These are phyloP conservation scores for Testicularia cyperi DNA, from an alignment of 1,284 basidiomycete genomes.

Conservation along the genomic window DNA sequence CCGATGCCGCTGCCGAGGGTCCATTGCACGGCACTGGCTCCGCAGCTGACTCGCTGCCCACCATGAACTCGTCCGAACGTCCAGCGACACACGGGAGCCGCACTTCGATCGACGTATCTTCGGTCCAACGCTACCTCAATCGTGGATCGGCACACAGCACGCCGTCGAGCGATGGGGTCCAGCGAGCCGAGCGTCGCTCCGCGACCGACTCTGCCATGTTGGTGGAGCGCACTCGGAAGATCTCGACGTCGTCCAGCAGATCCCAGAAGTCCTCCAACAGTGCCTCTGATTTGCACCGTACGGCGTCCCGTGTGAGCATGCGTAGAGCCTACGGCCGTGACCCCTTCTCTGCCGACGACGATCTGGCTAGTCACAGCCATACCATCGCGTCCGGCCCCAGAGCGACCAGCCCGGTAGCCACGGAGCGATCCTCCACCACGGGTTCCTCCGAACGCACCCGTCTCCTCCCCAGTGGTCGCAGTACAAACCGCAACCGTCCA, in stretches of 20 bases:
- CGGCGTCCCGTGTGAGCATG: constrained; percentile 43
- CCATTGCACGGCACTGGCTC: too few species aligned
- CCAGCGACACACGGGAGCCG: constrained; percentile 24
- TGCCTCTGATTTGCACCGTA: constrained; percentile 43
- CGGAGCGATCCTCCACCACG: constrained; percentile 12
- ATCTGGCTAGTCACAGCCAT: too few species aligned
- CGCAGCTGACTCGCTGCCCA: too few species aligned
- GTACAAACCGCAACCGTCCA: too few species aligned
- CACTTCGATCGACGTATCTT: constrained; percentile 36
- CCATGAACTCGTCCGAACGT: constrained; percentile 2
- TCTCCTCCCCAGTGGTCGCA: too few species aligned
- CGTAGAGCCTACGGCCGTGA: constrained; percentile 33
- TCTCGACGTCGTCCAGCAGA: constrained; percentile 35
- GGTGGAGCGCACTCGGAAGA: constrained; percentile 30
- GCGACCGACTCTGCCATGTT: constrained; percentile 33
- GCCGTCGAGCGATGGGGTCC: constrained; percentile 15
- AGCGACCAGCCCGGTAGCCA: constrained; percentile 11
- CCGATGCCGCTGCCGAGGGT: constrained; percentile 31
- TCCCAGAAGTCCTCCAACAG: constrained; percentile 45
- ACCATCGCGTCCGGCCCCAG: background rate
- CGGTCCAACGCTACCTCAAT: constrained; percentile 29
- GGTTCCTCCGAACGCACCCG: constrained; percentile 21
- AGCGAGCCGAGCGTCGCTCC: constrained; percentile 10
- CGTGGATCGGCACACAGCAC: constrained; percentile 20
- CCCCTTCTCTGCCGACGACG: constrained; percentile 38